Evolutionary conservation across 768 basidiomycete genomes (phyloP), one percentile per base, ranked within the genome.

Genomic region (Trametes punicea): DNA sequence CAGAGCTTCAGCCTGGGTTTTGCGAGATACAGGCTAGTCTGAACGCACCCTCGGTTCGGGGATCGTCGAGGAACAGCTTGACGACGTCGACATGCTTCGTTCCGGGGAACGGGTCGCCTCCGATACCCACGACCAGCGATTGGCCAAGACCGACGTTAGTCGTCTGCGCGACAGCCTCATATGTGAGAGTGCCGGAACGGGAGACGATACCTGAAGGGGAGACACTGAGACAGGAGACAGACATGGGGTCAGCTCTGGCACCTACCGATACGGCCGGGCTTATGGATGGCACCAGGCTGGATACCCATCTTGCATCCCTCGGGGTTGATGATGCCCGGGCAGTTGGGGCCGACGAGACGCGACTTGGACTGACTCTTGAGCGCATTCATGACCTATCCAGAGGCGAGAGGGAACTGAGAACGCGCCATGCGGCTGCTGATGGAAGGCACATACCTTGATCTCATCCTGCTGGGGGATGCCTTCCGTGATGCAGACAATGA

Each of bases 271-370:
- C 90, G 93, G 51, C 97, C 97, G 53, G 96, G 94, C 64, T 73
- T 92, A 77, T 98, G 97, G 65, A 99, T 98, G 70, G 97, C 93
- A 25, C 94, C 97, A 11, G 97, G 97, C 67, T 92, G 90, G 68
- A 99, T 99, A 56, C 97, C 97, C 85, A 99, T 98, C 79, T 98
- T 98, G 80, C 97, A 99, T 20, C 96, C 96, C 36, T 88, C 78
- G 16, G 96, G 95, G 68, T 96, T 95, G 68, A 98, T 98, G 66
- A 99, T 87, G 69, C 97, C 97, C 2, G 97, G 97, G 74, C 97
- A 99, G 74, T 99, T 99, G 36, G 97, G 97, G 18, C 97, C 97
- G 46, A 99, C 92, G 64, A 99, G 88, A 65, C 97, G 88, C 57
- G 93, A 95, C 65, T 88, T 92, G 49, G 87, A 93, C 73, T 99